Conservation (phyloP, 1,284 basidiomycete species). For the Melampsora larici-populina region DNA sequence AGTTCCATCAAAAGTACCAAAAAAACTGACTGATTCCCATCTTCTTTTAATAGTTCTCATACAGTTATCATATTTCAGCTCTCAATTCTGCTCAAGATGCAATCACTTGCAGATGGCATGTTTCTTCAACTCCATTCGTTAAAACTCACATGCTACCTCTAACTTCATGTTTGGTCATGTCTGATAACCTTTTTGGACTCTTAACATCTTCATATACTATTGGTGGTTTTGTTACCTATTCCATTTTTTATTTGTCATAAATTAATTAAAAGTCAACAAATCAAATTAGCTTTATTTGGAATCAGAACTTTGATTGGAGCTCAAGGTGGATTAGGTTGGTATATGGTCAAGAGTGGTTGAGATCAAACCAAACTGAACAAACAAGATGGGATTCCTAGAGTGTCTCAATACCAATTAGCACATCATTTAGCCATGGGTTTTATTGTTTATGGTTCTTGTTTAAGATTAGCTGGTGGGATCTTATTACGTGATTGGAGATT, state of each 20-base stretch:
- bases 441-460: constrained; percentile 84
- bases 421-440: constrained; percentile 89
- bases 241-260: constrained; percentile 71
- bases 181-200: constrained; percentile 68
- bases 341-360: constrained; percentile 97
- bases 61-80: constrained; percentile 69
- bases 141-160: constrained; percentile 45
- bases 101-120: constrained; percentile 63
- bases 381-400: constrained; percentile 81
- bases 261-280: constrained; percentile 54
- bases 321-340: constrained; percentile 91
- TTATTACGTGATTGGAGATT: constrained; percentile 79
- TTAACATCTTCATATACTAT: constrained; percentile 80
- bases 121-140: not conserved
- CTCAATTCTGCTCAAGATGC: constrained; percentile 80
- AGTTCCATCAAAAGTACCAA: not conserved
- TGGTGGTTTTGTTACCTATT: constrained; percentile 76
- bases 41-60: constrained; percentile 44
- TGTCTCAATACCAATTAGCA: constrained; percentile 93
- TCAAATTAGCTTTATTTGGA: constrained; percentile 45
- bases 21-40: not conserved
- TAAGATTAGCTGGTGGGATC: constrained; percentile 73
- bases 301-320: constrained; percentile 51
- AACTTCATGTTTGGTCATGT: constrained; percentile 68
- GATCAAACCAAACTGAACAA: constrained; percentile 62